Conservation (phyloP, 2,329 filamentous ascomycete genomes). For the Clarireedia hainanense region DNA sequence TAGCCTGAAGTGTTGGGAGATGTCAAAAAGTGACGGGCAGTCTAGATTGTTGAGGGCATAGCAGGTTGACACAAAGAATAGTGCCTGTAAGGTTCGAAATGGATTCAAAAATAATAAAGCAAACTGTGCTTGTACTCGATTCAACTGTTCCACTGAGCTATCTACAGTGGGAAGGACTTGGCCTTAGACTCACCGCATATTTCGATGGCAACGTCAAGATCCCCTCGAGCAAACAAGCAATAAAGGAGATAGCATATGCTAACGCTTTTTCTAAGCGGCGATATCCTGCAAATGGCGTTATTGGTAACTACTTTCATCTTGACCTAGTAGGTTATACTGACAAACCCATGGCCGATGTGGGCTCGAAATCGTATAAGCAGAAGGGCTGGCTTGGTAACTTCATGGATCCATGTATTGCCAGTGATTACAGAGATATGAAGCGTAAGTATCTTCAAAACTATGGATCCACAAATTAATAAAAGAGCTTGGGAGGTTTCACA, state of each 20-base stretch:
- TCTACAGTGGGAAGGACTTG: too few species aligned
- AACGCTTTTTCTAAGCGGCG: conserved; percentile 4
- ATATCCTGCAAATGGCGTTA: conserved; percentile 5
- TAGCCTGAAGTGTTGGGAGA: too few species aligned
- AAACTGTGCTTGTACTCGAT: too few species aligned
- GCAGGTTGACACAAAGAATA: too few species aligned
- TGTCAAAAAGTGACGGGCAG: too few species aligned
- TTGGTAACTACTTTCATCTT: conserved; percentile 1
- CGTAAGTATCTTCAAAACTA: conserved; percentile 1
- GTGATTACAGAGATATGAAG: background rate
- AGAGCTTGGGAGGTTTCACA: background rate
- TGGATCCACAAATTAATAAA: background rate
- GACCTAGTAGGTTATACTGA: conserved; percentile 7
- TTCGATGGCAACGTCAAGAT: conserved; percentile 2
- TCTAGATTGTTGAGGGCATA: too few species aligned
- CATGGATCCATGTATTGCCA: background rate
- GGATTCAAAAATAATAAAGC: too few species aligned
- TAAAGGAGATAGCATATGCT: conserved; percentile 1
- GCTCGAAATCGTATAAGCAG: background rate
- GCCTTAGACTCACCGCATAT: conserved; percentile 1
- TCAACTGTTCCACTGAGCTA: too few species aligned
- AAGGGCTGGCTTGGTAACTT: background rate
- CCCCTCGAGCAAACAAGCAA: background rate
- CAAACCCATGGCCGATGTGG: background rate
- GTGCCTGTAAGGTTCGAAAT: too few species aligned